Percentiles rank a stretch among this genome's conserved stretches.
phyloP scores from a whole-genome alignment of 1,284 basidiomycete species.

The Polyporus tsugae region DNA sequence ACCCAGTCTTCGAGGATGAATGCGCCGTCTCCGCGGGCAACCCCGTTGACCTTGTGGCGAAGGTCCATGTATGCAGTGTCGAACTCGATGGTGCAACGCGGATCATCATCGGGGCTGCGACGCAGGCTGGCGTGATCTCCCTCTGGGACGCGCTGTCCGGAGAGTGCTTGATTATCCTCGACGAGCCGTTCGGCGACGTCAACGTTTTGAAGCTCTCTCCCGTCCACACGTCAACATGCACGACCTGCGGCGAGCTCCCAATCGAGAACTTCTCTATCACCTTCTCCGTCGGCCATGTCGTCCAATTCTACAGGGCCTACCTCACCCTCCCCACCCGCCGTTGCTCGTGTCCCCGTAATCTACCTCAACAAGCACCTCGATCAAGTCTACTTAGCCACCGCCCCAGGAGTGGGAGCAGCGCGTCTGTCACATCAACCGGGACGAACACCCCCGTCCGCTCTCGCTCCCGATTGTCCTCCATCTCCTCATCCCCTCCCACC shows the following conservation, averaged over 20 bases:
- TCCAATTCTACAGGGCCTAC: constrained; percentile 69
- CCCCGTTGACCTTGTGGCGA: constrained; percentile 58
- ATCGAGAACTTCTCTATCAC: constrained; percentile 68
- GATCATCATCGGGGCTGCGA: constrained; percentile 67
- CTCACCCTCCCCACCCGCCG: constrained; percentile 65
- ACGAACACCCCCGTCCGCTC: constrained; percentile 53
- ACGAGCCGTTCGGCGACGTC: constrained; percentile 63
- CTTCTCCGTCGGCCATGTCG: constrained; percentile 66
- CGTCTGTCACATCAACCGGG: constrained; percentile 53
- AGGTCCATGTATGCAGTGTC: constrained; percentile 59
- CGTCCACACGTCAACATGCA: constrained; percentile 61
- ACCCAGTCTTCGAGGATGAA: constrained; percentile 48
- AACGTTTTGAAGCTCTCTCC: constrained; percentile 61
- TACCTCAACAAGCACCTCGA: constrained; percentile 50
- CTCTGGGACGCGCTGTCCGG: constrained; percentile 72
- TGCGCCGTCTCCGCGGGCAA: constrained; percentile 66
- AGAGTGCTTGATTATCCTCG: constrained; percentile 66
- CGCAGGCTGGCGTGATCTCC: constrained; percentile 71
- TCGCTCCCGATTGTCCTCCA: constrained; percentile 52
- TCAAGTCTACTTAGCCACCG: constrained; percentile 53
- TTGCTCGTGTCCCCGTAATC: constrained; percentile 69
- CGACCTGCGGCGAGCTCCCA: constrained; percentile 71
- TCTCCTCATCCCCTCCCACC: constrained; percentile 48
- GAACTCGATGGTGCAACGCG: constrained; percentile 58
- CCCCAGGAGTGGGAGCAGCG: constrained; percentile 67